Conservation (phyloP, 495 filamentous ascomycete species). For the Aspergillus ostianus region DNA sequence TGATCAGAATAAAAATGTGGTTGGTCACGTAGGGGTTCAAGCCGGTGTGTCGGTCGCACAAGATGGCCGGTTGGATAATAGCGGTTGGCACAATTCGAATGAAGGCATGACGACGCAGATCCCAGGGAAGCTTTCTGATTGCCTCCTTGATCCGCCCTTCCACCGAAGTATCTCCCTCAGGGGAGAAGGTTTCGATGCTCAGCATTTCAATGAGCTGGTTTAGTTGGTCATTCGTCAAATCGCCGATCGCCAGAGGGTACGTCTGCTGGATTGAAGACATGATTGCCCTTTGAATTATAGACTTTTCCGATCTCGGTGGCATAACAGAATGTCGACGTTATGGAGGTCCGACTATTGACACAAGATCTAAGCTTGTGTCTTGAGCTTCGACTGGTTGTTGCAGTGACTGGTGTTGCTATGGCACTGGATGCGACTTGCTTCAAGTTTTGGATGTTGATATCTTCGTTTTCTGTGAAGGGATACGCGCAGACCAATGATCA, state of each 20-base stretch:
- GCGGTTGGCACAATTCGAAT: slow-evolving; percentile 17
- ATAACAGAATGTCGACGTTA: background rate
- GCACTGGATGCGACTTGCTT: too few relatives aligned
- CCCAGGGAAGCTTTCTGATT: slow-evolving; percentile 17
- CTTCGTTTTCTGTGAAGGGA: too few relatives aligned
- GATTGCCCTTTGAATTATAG: background rate
- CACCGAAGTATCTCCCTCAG: background rate
- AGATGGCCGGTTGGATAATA: slow-evolving; percentile 9
- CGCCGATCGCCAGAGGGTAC: slow-evolving; percentile 20
- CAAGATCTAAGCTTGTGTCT: too few relatives aligned
- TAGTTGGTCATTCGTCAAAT: slow-evolving; percentile 20
- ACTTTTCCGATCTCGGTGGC: background rate
- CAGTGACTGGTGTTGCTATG: too few relatives aligned
- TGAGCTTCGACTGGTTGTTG: too few relatives aligned
- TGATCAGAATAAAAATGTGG: slow-evolving; percentile 23
- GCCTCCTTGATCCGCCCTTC: slow-evolving; percentile 6
- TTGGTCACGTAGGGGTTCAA: slow-evolving; percentile 26
- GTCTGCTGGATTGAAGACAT: background rate
- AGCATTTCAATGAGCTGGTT: slow-evolving; percentile 10
- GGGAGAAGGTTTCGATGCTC: slow-evolving; percentile 15
- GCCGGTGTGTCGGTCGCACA: slow-evolving; percentile 24
- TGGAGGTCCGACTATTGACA: too few relatives aligned
- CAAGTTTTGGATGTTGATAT: too few relatives aligned
- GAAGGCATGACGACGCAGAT: slow-evolving; percentile 8
- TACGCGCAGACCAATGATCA: too few relatives aligned